phyloP scores from a whole-genome alignment of 2,329 filamentous ascomycete species.

The Pseudogymnoascus sp. region DNA sequence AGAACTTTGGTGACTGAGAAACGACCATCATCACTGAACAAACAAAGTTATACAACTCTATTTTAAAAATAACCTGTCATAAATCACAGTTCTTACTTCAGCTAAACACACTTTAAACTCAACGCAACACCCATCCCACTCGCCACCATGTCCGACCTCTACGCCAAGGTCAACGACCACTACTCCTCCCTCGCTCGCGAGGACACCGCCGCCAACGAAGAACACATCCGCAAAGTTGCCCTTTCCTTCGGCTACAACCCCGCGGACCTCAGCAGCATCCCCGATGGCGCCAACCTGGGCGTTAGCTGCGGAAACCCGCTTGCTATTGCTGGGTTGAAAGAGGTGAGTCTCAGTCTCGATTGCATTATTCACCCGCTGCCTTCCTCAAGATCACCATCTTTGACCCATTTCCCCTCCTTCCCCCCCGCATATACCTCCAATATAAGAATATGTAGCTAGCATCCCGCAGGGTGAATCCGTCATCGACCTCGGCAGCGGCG shows the following conservation, averaged over 20 bases:
- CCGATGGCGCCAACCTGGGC: conserved; percentile 17
- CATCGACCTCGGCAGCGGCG: conserved; percentile 48
- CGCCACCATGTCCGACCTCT: background rate
- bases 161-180: conserved; percentile 9
- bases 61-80: background rate
- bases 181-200: conserved; percentile 9
- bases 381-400: too few relatives aligned
- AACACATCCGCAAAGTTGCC: conserved; percentile 6
- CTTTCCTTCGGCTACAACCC: conserved; percentile 19
- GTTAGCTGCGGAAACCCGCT: conserved; percentile 21
- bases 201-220: background rate
- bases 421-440: too few relatives aligned
- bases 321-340: conserved; percentile 10
- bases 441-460: background rate
- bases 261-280: conserved; percentile 17
- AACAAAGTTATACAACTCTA: background rate
- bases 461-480: conserved; percentile 43
- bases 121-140: background rate
- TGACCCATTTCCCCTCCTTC: too few relatives aligned
- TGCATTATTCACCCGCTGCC: background rate
- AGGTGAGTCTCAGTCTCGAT: background rate
- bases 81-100: background rate
- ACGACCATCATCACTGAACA: background rate
- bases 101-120: background rate
- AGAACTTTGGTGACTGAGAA: background rate